These are phyloP conservation scores for Rhodotorula sp. DNA, from an alignment of 1,284 basidiomycete species.

Conservation along the genomic window DNA sequence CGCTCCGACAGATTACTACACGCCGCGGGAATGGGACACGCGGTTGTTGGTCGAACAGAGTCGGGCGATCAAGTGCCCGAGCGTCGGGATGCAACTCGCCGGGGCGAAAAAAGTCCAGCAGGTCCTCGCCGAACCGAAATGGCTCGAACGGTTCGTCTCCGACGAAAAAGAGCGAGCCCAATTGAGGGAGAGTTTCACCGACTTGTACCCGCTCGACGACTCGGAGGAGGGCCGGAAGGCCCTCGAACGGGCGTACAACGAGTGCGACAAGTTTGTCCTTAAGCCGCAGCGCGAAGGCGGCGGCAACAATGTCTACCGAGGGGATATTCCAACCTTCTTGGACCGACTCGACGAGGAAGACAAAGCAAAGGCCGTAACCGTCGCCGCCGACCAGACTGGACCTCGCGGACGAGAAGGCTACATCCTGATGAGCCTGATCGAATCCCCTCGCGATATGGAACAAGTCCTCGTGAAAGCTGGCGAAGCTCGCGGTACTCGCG, in stretches of 20 bases:
- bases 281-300: slow-evolving; percentile 97
- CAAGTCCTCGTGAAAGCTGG: slow-evolving; percentile 71
- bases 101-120: slow-evolving; percentile 97
- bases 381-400: background rate
- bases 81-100: slow-evolving; percentile 84
- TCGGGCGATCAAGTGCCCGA: slow-evolving; percentile 87
- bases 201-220: slow-evolving; percentile 59
- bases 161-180: slow-evolving; percentile 53
- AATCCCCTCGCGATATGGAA: slow-evolving; percentile 64
- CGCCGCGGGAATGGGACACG: slow-evolving; percentile 60
- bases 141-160: slow-evolving; percentile 65
- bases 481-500: slow-evolving; percentile 52
- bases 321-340: slow-evolving; percentile 75
- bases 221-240: slow-evolving; percentile 54
- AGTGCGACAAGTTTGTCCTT: slow-evolving; percentile 67
- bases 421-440: slow-evolving; percentile 91
- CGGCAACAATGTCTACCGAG: slow-evolving; percentile 91
- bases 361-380: background rate
- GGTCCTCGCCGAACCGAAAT: slow-evolving; percentile 69
- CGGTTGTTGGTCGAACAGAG: slow-evolving; percentile 75
- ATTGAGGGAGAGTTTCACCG: slow-evolving; percentile 70
- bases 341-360: slow-evolving; percentile 62
- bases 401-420: slow-evolving; percentile 59
- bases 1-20: slow-evolving; percentile 74
- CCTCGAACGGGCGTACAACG: slow-evolving; percentile 57